phyloP scores from a whole-genome alignment of 345 rosid species.

The Durio zibethinus region DNA sequence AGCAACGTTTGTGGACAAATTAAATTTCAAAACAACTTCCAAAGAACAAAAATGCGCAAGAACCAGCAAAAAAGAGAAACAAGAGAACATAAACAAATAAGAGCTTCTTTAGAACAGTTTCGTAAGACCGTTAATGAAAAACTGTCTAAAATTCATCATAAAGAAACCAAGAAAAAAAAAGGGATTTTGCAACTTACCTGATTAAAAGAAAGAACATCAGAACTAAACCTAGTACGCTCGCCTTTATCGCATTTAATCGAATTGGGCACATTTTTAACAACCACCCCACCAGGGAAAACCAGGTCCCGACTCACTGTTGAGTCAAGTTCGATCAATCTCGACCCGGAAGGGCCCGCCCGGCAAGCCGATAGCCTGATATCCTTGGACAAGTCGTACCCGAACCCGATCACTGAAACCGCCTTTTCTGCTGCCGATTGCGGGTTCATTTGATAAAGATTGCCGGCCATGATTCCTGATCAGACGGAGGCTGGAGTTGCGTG shows the following conservation, averaged over 20 bases:
- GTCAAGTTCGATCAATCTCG: slow-evolving; percentile 59
- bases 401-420: slow-evolving; percentile 84
- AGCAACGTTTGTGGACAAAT: no score
- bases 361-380: slow-evolving; percentile 65
- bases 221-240: slow-evolving; percentile 73
- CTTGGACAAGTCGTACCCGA: slow-evolving; percentile 61
- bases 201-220: slow-evolving; percentile 80
- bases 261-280: slow-evolving; percentile 55
- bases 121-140: not conserved
- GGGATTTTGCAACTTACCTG: slow-evolving; percentile 42
- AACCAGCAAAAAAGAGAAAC: not conserved
- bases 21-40: not conserved
- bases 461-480: slow-evolving; percentile 33
- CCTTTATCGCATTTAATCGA: slow-evolving; percentile 93
- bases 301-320: slow-evolving; percentile 43
- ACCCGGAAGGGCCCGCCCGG: slow-evolving; percentile 45
- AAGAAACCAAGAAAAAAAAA: not conserved
- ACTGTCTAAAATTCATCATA: not conserved
- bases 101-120: not conserved
- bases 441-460: slow-evolving; percentile 37
- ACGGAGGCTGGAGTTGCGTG: not conserved
- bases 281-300: slow-evolving; percentile 66
- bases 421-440: slow-evolving; percentile 76
- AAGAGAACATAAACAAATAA: not conserved
- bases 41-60: not conserved